Evolutionary conservation across 1,284 basidiomycete species (phyloP).

Genomic region (Malassezia vespertilionis): DNA sequence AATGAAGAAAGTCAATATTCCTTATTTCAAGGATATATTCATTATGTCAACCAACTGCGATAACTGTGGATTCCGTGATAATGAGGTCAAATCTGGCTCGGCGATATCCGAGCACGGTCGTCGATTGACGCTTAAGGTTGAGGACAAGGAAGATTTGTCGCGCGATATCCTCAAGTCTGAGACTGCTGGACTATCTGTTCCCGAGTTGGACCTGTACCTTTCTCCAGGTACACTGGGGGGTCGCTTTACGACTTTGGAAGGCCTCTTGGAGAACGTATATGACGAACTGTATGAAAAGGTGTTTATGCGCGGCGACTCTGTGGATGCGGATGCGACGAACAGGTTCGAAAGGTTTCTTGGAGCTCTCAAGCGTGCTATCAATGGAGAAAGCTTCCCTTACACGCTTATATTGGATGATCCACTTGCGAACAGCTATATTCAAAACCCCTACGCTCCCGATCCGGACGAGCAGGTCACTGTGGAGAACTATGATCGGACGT

Average conservation of each 20-base stretch:
- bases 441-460: constrained; percentile 62
- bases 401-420: constrained; percentile 93
- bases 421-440: constrained; percentile 85
- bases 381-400: constrained; percentile 35
- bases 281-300: constrained; percentile 87
- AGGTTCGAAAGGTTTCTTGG: constrained; percentile 57
- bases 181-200: constrained; percentile 76
- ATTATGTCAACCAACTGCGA: constrained; percentile 99
- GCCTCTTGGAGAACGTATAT: constrained; percentile 84
- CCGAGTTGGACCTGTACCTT: constrained; percentile 86
- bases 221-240: constrained; percentile 90
- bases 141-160: constrained; percentile 84
- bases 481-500: constrained; percentile 70
- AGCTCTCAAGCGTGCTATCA: constrained; percentile 52
- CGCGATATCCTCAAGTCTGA: constrained; percentile 65
- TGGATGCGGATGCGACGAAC: constrained; percentile 9
- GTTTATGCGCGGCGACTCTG: constrained; percentile 65
- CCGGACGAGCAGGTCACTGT: constrained; percentile 52
- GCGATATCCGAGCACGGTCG: constrained; percentile 78
- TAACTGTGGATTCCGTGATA: constrained; percentile 86
- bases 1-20: constrained; percentile 95
- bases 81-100: constrained; percentile 88
- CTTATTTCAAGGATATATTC: constrained; percentile 96
- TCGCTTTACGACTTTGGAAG: constrained; percentile 95
- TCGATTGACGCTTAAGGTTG: constrained; percentile 74